Percentiles rank a stretch among this genome's conserved stretches.
Evolutionary conservation across 2,329 filamentous ascomycete genomes (phyloP).

Genomic region (Ophiostoma fasciatum): DNA sequence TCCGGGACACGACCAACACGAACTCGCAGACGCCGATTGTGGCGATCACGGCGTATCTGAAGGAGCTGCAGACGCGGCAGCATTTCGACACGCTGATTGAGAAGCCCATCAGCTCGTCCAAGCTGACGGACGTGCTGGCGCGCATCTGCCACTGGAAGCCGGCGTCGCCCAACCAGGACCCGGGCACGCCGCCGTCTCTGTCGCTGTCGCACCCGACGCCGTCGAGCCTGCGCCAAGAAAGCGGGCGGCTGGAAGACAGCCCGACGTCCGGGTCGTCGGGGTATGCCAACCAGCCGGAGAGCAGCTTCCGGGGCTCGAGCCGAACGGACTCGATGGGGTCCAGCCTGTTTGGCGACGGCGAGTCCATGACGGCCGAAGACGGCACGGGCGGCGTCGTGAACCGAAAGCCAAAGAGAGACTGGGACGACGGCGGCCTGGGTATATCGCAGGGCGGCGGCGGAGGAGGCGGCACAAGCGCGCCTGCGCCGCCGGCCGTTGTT

Average conservation of each 20-base stretch:
- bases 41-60: conserved; percentile 93
- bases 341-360: conserved; percentile 74
- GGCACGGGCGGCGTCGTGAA: conserved; percentile 47
- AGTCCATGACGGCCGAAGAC: conserved; percentile 65
- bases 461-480: too few relatives aligned
- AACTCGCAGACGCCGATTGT: conserved; percentile 93
- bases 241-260: conserved; percentile 56
- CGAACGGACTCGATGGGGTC: conserved; percentile 81
- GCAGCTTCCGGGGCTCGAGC: conserved; percentile 65
- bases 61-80: conserved; percentile 86
- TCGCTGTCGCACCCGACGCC: conserved; percentile 44
- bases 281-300: conserved; percentile 54
- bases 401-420: conserved; percentile 60
- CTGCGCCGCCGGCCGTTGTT: background rate
- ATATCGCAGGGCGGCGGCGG: too few relatives aligned
- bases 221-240: conserved; percentile 50
- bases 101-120: conserved; percentile 87
- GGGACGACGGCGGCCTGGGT: conserved; percentile 64
- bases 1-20: conserved; percentile 87
- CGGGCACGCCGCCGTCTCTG: conserved; percentile 25
- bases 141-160: conserved; percentile 89
- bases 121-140: conserved; percentile 76
- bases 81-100: conserved; percentile 93
- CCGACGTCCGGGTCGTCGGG: conserved; percentile 65
- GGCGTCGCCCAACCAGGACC: conserved; percentile 35